phyloP scores from a whole-genome alignment of 2,329 filamentous ascomycete species.

The Xylariales sp. region DNA sequence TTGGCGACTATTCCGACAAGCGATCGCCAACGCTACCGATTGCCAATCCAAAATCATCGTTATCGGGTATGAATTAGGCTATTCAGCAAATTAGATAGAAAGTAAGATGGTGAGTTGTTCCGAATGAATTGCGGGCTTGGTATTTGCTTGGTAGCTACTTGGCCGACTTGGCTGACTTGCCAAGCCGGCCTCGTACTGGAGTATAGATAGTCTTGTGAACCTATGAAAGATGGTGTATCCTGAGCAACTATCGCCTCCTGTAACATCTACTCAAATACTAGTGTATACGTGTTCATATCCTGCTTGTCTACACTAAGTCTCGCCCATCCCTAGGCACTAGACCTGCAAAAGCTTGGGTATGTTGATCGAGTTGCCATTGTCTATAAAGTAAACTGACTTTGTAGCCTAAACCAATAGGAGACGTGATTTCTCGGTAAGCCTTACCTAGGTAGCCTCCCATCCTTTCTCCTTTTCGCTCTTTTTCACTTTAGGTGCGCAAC shows the following conservation, averaged over 20 bases:
- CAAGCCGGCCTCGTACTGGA: slow-evolving; percentile 15
- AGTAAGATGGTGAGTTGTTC: slow-evolving; percentile 11
- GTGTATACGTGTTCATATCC: slow-evolving; percentile 6
- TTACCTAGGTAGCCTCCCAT: too few relatives aligned
- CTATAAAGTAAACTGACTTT: too few relatives aligned
- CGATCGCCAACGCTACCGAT: background rate
- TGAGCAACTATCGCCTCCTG: too few relatives aligned
- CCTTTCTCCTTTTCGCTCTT: too few relatives aligned
- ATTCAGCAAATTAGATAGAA: background rate
- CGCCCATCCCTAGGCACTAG: slow-evolving; percentile 5
- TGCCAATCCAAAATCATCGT: background rate
- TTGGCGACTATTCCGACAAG: background rate
- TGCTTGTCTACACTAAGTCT: slow-evolving; percentile 2
- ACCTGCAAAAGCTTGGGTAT: too few relatives aligned
- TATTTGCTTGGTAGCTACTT: slow-evolving; percentile 27
- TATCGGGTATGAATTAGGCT: slow-evolving; percentile 18
- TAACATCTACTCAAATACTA: background rate
- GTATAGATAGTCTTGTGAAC: too few relatives aligned
- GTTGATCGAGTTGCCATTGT: too few relatives aligned
- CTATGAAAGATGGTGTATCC: background rate
- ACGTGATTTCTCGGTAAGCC: too few relatives aligned
- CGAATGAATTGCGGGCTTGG: slow-evolving; percentile 25
- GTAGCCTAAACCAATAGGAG: too few relatives aligned
- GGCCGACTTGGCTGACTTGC: slow-evolving; percentile 27
- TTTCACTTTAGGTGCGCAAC: too few relatives aligned